Evolutionary conservation across 1,284 basidiomycete species (phyloP).

Genomic region (Heterobasidion parviporum): DNA sequence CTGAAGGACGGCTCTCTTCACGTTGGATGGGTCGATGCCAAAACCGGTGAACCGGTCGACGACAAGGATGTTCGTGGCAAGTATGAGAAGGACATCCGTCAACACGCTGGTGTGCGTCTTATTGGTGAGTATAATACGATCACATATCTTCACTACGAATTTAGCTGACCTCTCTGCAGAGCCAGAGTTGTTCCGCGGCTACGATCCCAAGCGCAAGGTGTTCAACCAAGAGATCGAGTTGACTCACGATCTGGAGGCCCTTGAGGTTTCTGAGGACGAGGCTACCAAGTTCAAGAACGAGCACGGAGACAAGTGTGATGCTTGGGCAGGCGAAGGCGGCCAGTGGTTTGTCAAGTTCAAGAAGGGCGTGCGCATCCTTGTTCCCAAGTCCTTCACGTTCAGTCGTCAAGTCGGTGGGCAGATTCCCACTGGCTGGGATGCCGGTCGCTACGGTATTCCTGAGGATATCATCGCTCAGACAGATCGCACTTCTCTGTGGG

Average conservation of each 20-base stretch:
- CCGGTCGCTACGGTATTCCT: constrained; percentile 95
- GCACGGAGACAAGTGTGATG: constrained; percentile 94
- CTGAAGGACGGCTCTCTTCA: constrained; percentile 88
- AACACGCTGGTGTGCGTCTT: constrained; percentile 90
- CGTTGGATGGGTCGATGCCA: constrained; percentile 97
- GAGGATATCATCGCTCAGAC: constrained; percentile 93
- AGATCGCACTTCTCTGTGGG: constrained; percentile 94
- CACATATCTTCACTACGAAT: neutral
- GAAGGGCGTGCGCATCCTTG: constrained; percentile 90
- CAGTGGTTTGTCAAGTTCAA: constrained; percentile 99
- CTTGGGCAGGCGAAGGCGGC: constrained; percentile 84
- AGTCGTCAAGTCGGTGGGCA: constrained; percentile 93
- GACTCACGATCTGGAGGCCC: constrained; percentile 92
- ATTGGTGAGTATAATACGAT: constrained; percentile 58
- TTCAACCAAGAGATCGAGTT: constrained; percentile 98
- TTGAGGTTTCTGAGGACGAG: constrained; percentile 88
- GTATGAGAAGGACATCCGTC: constrained; percentile 92
- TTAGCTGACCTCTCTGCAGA: constrained; percentile 42
- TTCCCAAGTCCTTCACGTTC: constrained; percentile 95
- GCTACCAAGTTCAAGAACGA: constrained; percentile 95
- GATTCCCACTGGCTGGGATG: constrained; percentile 95
- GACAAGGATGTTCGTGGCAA: constrained; percentile 94
- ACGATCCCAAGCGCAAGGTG: constrained; percentile 94
- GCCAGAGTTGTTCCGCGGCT: constrained; percentile 95
- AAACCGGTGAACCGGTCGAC: constrained; percentile 93